Evolutionary conservation across 306 rosid genomes (phyloP), one percentile per base, ranked within the genome.

Genomic region (Cicer yamashitae): DNA sequence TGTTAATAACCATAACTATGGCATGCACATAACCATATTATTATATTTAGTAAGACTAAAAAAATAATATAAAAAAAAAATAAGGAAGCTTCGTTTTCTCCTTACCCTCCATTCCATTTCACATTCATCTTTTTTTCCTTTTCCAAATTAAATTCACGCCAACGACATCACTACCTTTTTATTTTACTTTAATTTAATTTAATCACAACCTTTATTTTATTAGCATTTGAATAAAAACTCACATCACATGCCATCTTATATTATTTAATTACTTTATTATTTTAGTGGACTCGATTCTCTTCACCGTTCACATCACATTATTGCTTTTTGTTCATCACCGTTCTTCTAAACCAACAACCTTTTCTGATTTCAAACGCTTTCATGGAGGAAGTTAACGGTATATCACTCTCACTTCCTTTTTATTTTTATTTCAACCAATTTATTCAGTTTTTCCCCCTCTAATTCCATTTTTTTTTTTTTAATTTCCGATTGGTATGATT

Each of bases 351-450:
- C 68, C 52, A 25, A 14, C 62, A 14, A 20, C 6, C n/a, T 44
- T 44, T 60, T 8, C 43, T 4, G 8, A 50, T 61, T 64, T 38
- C 70, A 0, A 79, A 20, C 76, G 39, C 57, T 74, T 10, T n/a
- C 46, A 83, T 86, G 87, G 89, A 77, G 60, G 82, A 86, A 83
- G 75, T 82, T 83, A 77, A 77, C 15, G 85, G 87, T 86, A 75
- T 51, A 3, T n/a, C 34, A 6, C 0, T 64, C 5, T 46, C 53
- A 53, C 18, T 65, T 0, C 39, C 58, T 0, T 63, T 67, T 66
- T 9, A 57, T 2, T n/a, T 0, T 38, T 40, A 46, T 14, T 22
- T 53, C 48, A 69, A 37, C 52, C 34, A 25, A 25, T 25, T 25
- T 3, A 25, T 25, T 25, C 34, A 2, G 0, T 25, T 25, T 25